phyloP scores from a whole-genome alignment of 768 basidiomycete genomes.

The Amanita molliuscula region DNA sequence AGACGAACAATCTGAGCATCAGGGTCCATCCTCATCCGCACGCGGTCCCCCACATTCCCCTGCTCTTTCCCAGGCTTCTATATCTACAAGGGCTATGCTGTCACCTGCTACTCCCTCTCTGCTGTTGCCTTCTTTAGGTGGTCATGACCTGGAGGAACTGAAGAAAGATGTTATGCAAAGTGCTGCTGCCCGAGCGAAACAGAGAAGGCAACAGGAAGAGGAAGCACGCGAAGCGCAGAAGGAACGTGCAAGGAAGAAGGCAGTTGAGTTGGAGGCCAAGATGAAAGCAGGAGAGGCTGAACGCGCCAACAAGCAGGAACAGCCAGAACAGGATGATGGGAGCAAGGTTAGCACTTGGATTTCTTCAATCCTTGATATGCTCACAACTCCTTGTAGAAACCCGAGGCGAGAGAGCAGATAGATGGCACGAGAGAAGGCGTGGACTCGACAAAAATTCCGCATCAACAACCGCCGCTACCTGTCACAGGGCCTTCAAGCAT shows the following conservation, averaged over 20 bases:
- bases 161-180: constrained; percentile 73
- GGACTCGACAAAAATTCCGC: constrained; percentile 3
- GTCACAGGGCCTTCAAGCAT: constrained; percentile 9
- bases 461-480: neutral
- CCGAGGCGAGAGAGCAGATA: constrained; percentile 24
- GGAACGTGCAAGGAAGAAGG: constrained; percentile 75
- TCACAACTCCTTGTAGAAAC: constrained; percentile 15
- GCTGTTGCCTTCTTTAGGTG: constrained; percentile 21
- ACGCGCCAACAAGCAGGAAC: constrained; percentile 14
- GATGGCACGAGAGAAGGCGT: neutral
- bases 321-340: constrained; percentile 7
- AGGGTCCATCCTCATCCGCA: constrained; percentile 15
- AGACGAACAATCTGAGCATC: constrained; percentile 19
- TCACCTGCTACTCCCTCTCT: constrained; percentile 21
- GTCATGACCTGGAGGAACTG: constrained; percentile 50
- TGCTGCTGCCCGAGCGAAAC: constrained; percentile 75
- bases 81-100: constrained; percentile 18
- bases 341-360: constrained; percentile 8
- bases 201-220: constrained; percentile 75
- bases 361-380: neutral
- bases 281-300: constrained; percentile 31
- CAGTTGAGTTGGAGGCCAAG: constrained; percentile 61
- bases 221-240: constrained; percentile 70
- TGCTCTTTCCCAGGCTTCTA: constrained; percentile 29
- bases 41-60: constrained; percentile 33